A percentile compares a stretch with the other conserved stretches of the same genome.
These are phyloP conservation scores for Penicillium sp. DNA, from an alignment of 2,329 filamentous ascomycete species.

Conservation along the genomic window DNA sequence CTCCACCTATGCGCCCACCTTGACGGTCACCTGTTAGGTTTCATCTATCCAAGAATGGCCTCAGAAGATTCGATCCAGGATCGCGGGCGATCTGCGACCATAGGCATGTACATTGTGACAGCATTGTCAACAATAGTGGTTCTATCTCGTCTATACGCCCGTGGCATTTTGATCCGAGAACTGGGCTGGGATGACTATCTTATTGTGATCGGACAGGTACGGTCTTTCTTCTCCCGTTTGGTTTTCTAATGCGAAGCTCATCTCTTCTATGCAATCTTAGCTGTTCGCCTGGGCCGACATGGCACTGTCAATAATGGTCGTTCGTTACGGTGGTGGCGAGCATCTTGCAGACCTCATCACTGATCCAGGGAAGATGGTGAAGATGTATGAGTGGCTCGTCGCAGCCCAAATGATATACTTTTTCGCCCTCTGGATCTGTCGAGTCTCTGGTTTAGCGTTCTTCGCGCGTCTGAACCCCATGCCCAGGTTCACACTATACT, in stretches of 20 bases:
- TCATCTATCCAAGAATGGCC: neutral
- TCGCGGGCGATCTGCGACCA: neutral
- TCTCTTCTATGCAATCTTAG: neutral
- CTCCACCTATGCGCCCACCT: neutral
- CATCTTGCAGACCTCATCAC: constrained; percentile 12
- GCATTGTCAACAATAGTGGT: constrained; percentile 11
- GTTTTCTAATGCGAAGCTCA: neutral
- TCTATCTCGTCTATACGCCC: constrained; percentile 9
- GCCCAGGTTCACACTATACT: constrained; percentile 2
- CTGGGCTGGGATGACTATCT: constrained; percentile 21
- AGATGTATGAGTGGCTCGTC: constrained; percentile 23
- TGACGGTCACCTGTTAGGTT: neutral
- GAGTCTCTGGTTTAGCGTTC: constrained; percentile 20
- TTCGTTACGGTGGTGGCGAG: constrained; percentile 14
- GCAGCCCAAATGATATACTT: constrained; percentile 20
- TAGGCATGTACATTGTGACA: constrained; percentile 28
- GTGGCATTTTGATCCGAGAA: constrained; percentile 7
- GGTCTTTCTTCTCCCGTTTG: neutral
- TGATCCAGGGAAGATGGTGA: constrained; percentile 3
- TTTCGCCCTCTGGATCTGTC: constrained; percentile 17
- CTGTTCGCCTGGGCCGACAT: constrained; percentile 8
- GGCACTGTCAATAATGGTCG: constrained; percentile 12
- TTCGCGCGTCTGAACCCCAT: constrained; percentile 22
- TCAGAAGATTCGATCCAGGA: neutral
- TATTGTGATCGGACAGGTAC: constrained; percentile 15